Evolutionary conservation across 169 alveolate species (phyloP).

Genomic region (Amoebophrya sp.): DNA sequence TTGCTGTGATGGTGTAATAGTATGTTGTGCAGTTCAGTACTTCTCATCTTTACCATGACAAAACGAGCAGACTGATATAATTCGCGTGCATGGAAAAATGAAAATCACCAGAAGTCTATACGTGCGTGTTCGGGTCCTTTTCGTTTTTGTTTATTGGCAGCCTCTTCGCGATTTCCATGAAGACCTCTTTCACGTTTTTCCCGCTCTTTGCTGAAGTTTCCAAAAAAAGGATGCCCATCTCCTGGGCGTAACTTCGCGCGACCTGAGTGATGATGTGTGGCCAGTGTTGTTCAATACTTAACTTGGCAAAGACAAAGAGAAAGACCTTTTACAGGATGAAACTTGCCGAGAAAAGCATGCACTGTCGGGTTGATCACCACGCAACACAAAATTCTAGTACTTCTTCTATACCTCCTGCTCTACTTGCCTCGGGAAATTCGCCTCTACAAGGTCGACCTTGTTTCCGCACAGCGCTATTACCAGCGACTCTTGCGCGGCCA

Average conservation of each 20-base stretch:
- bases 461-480: constrained; percentile 36
- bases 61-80: no score
- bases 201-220: constrained; percentile 77
- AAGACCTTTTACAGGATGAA: no score
- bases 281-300: no score
- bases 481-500: not conserved
- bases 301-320: no score
- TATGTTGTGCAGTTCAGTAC: no score
- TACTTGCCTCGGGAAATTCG: not conserved
- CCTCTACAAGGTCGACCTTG: constrained; percentile 29
- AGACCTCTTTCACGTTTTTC: constrained; percentile 63
- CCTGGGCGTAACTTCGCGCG: constrained; percentile 67
- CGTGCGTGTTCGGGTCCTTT: not conserved
- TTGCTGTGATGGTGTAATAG: no score
- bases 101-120: no score
- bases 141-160: not conserved
- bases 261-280: constrained; percentile 42
- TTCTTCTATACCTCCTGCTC: constrained; percentile 27
- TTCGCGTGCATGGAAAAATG: no score
- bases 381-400: no score
- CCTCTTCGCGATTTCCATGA: constrained; percentile 52
- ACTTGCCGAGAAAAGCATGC: no score
- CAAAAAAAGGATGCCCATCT: constrained; percentile 60
- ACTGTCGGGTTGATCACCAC: no score
- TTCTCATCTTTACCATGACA: no score